Conservation (phyloP, 768 basidiomycete genomes). For the Inosperma sp. region DNA sequence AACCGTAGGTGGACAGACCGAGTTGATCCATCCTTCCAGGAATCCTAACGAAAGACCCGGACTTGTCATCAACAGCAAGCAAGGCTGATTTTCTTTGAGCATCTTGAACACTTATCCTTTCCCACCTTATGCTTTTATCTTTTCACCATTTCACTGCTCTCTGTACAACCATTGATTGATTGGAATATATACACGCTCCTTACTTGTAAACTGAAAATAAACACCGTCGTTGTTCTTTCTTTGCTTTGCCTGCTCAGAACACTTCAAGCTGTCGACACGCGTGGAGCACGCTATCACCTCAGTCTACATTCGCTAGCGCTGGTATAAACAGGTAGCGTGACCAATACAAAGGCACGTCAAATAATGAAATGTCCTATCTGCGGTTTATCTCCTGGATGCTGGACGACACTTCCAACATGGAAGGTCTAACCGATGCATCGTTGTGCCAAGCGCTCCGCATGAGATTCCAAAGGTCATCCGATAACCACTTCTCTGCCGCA, state of each 20-base stretch:
- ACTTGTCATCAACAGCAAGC: constrained; percentile 21
- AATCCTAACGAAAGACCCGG: constrained; percentile 22
- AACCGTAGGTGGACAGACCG: constrained; percentile 17
- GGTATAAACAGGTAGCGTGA: background rate
- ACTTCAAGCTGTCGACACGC: too few relatives aligned
- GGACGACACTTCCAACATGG: constrained; percentile 35
- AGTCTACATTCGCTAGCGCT: background rate
- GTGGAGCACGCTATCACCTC: constrained; percentile 2
- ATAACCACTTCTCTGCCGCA: constrained; percentile 35
- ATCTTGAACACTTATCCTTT: constrained; percentile 2
- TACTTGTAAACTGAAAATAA: too few relatives aligned
- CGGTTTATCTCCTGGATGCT: constrained; percentile 20
- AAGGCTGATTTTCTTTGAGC: constrained; percentile 17
- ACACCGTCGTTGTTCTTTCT: too few relatives aligned
- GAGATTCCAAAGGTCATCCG: constrained; percentile 30
- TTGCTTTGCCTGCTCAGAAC: too few relatives aligned
- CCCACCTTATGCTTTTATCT: background rate
- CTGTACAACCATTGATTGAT: too few relatives aligned
- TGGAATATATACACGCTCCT: too few relatives aligned
- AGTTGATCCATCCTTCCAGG: constrained; percentile 17
- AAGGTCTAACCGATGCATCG: constrained; percentile 36
- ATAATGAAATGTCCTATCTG: background rate
- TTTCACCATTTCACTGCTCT: background rate
- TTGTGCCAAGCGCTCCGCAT: constrained; percentile 28
- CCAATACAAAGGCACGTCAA: background rate